Evolutionary conservation across 1,139 yeast genomes (phyloP).

Genomic region (Nakaseomyces glabratus): DNA sequence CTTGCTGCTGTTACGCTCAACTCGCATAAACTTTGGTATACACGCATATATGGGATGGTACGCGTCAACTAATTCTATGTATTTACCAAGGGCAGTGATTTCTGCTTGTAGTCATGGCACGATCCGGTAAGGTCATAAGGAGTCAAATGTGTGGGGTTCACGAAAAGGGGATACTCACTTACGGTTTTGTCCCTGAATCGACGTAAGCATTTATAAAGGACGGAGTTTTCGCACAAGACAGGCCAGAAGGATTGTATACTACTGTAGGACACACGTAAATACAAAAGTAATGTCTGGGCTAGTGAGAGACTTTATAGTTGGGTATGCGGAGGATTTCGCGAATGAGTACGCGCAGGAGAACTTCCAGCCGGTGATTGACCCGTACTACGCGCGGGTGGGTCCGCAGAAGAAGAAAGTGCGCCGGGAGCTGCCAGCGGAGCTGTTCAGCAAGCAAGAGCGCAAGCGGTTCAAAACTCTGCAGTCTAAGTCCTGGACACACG

Average conservation of each 20-base stretch:
- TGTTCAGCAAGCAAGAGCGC: slow-evolving; percentile 52
- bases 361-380: slow-evolving; percentile 40
- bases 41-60: too few species aligned
- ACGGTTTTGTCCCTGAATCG: neutral
- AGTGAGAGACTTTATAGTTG: slow-evolving; percentile 16
- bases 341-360: slow-evolving; percentile 25
- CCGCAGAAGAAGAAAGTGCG: slow-evolving; percentile 41
- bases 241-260: too few species aligned
- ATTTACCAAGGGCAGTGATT: too few species aligned
- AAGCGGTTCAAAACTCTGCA: slow-evolving; percentile 66
- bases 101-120: too few species aligned
- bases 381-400: slow-evolving; percentile 44
- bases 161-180: neutral
- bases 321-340: slow-evolving; percentile 20
- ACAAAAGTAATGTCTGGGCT: slow-evolving; percentile 8
- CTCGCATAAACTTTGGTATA: too few species aligned
- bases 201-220: slow-evolving; percentile 8
- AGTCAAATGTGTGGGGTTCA: too few species aligned
- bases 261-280: too few species aligned
- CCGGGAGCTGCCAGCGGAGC: slow-evolving; percentile 46
- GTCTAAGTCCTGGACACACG: slow-evolving; percentile 76
- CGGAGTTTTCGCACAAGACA: too few species aligned
- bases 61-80: too few species aligned
- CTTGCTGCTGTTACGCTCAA: too few species aligned
- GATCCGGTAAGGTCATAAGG: too few species aligned